Percentiles rank a stretch among this genome's conserved stretches.
Evolutionary conservation across 192 early-diverging fungal genomes (phyloP).

Genomic region (Backusella tarrabulga): DNA sequence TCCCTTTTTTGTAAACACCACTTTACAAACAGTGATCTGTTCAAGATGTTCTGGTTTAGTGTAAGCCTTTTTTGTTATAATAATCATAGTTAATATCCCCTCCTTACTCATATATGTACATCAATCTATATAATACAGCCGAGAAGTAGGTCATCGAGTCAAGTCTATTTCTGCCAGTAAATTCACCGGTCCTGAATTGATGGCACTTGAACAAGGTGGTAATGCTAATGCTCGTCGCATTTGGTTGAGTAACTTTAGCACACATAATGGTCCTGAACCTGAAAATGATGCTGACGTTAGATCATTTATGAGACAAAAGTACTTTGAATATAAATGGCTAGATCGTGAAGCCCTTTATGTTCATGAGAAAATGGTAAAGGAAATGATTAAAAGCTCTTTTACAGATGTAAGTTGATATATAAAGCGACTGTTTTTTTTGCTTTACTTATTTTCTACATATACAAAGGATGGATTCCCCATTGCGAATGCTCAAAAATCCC

Average conservation of each 20-base stretch:
- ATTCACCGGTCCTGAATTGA: slow-evolving; percentile 47
- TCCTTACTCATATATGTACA: neutral
- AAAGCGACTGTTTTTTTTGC: neutral
- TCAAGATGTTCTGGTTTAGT: slow-evolving; percentile 50
- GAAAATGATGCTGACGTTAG: slow-evolving; percentile 19
- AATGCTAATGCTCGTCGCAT: slow-evolving; percentile 40
- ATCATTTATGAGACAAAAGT: slow-evolving; percentile 27
- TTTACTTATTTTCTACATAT: neutral
- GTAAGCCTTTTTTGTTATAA: slow-evolving; percentile 27
- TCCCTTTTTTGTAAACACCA: slow-evolving; percentile 51
- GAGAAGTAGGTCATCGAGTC: slow-evolving; percentile 55
- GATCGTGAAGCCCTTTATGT: neutral
- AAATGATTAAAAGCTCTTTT: slow-evolving; percentile 2
- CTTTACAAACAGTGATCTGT: slow-evolving; percentile 49
- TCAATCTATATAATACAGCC: slow-evolving; percentile 23
- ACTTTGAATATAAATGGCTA: slow-evolving; percentile 20
- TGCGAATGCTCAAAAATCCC: neutral
- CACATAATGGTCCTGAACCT: slow-evolving; percentile 17
- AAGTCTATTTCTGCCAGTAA: slow-evolving; percentile 55
- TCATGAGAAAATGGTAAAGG: slow-evolving; percentile 3
- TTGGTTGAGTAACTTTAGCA: slow-evolving; percentile 24
- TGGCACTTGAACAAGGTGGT: slow-evolving; percentile 44
- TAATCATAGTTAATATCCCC: neutral
- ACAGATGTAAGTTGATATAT: slow-evolving; percentile 2
- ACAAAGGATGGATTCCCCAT: slow-evolving; percentile 3